Evolutionary conservation across 345 rosid genomes (phyloP), one percentile per base, ranked within the genome.

Genomic region (Populus deltoides): DNA sequence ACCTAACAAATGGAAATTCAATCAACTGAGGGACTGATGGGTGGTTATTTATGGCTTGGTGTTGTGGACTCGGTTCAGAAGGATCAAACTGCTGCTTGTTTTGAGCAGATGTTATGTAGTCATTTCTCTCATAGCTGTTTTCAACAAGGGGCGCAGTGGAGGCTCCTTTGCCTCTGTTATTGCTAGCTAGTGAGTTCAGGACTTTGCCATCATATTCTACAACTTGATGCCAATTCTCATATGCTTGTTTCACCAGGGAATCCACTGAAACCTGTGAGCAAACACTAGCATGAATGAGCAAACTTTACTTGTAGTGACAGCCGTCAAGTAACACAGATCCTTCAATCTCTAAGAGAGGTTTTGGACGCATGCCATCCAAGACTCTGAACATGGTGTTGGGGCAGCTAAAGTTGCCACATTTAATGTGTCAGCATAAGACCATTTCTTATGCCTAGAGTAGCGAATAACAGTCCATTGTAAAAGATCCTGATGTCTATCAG

Each of bases 211-310:
- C 94, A 62, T 92, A 96, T 80, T 93, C 97, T 31, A 91, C 70
- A 2, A 92, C 97, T 81, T 86, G 91, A 83, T 89, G 93, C 99
- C 98, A 96, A 77, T 92, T 90, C 68, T 93, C 98, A 62, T 93
- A 92, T 61, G 99, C 98, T 73, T 78, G 83, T 83, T 92, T 96
- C 86, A 96, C 90, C 83, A 90, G 80, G 51, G 91, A 86, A 84
- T 96, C 98, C 61, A 92, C 99, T 31, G 85, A 88, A 43, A 93
- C 78, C 99, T 96, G 90, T 59, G 76, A 45, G 77, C 74, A 83
- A 80, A 72, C 20, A 35, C 71, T 35, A 66, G 51, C n/a, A 70
- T 53, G 17, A 79, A 77, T 68, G 10, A 77, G 71, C 51, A n/a
- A 59, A 49, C 5, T 43, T 2, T 68, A 55, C n/a, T 49, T 41